These are phyloP conservation scores for Pseudogymnoascus sp. DNA, from an alignment of 2,329 filamentous ascomycete genomes.

Conservation along the genomic window DNA sequence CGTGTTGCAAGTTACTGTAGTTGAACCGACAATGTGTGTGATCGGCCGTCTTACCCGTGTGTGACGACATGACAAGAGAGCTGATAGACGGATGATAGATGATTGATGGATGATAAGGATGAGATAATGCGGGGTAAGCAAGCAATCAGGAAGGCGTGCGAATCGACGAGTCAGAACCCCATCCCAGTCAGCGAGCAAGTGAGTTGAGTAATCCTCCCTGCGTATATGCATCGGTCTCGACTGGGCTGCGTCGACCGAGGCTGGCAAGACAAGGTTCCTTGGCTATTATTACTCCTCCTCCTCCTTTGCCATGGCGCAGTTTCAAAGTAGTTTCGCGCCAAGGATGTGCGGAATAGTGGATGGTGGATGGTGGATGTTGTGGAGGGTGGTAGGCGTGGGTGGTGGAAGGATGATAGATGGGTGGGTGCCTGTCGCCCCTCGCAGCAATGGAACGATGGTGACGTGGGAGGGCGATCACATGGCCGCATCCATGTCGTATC, in stretches of 20 bases:
- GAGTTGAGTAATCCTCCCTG: background rate
- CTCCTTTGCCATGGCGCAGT: background rate
- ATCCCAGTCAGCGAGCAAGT: background rate
- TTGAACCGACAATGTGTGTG: background rate
- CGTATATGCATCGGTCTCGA: background rate
- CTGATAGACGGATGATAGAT: background rate
- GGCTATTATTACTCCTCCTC: background rate
- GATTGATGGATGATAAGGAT: background rate
- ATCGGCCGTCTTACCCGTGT: background rate
- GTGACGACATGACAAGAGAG: background rate
- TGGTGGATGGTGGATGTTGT: background rate
- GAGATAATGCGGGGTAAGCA: background rate
- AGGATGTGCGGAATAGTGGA: background rate
- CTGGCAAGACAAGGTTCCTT: background rate
- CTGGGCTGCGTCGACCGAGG: background rate
- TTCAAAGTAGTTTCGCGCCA: background rate
- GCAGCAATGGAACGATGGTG: background rate
- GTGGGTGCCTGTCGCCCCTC: background rate
- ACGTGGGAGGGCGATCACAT: background rate
- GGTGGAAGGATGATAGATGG: background rate
- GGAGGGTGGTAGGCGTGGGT: background rate
- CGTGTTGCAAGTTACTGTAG: background rate
- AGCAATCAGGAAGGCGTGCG: background rate
- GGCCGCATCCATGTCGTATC: background rate
- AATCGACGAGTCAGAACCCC: background rate